phyloP scores from a whole-genome alignment of 805 yeast genomes.

The Lachancea thermotolerans region DNA sequence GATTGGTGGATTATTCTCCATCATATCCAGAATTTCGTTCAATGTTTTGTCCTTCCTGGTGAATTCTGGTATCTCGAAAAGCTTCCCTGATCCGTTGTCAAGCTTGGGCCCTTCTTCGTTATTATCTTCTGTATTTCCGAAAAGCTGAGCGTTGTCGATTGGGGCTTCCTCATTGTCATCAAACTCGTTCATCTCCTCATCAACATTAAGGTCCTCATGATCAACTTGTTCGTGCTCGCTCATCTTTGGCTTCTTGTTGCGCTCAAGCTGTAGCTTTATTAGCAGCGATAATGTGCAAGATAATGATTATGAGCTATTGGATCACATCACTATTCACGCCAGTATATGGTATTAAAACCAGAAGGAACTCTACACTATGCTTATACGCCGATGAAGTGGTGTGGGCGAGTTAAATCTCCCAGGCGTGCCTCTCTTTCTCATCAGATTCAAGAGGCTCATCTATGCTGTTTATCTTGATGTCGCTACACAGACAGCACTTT shows the following conservation, averaged over 20 bases:
- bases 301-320: too few species aligned
- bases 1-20: constrained; percentile 93
- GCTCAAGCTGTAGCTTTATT: too few species aligned
- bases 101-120: constrained; percentile 22
- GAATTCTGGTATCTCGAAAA: constrained; percentile 57
- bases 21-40: constrained; percentile 74
- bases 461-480: constrained; percentile 57
- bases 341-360: too few species aligned
- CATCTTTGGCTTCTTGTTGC: neutral
- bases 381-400: too few species aligned
- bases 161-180: constrained; percentile 32
- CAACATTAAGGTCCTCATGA: constrained; percentile 8
- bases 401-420: constrained; percentile 36
- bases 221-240: constrained; percentile 3
- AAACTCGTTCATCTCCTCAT: constrained; percentile 32
- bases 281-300: too few species aligned
- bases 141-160: constrained; percentile 19
- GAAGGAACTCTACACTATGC: too few species aligned
- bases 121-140: constrained; percentile 11
- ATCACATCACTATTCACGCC: too few species aligned
- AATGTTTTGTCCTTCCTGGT: constrained; percentile 75
- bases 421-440: constrained; percentile 37
- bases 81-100: constrained; percentile 23
- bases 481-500: constrained; percentile 75
- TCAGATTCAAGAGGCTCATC: constrained; percentile 55